Evolutionary conservation across 176 grass and related monocot species (phyloP).

Genomic region (Pharus latifolius): DNA sequence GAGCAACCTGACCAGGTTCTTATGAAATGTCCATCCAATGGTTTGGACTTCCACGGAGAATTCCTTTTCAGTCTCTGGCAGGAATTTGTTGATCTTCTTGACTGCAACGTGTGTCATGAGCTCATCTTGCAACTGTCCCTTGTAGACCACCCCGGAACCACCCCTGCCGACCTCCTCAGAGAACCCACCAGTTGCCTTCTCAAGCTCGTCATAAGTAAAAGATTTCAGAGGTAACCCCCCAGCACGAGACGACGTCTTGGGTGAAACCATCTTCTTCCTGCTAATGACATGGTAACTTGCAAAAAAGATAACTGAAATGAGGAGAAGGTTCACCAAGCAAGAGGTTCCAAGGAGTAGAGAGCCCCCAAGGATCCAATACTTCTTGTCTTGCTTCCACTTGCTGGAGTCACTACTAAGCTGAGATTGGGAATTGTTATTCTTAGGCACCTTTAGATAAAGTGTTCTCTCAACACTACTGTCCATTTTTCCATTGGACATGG

Average conservation of each 20-base stretch:
- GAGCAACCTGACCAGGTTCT: conserved; percentile 22
- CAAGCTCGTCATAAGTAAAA: conserved; percentile 32
- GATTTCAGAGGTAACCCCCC: conserved; percentile 1
- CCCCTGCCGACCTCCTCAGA: conserved; percentile 21
- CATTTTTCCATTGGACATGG: conserved; percentile 12
- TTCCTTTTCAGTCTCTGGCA: conserved; percentile 3
- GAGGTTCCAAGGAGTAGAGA: background rate
- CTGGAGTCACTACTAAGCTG: background rate
- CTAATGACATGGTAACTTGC: background rate
- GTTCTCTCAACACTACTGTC: background rate
- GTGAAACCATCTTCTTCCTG: background rate
- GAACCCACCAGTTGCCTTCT: conserved; percentile 26
- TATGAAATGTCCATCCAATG: conserved; percentile 30
- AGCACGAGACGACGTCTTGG: background rate
- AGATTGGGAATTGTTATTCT: background rate
- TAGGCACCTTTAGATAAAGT: conserved; percentile 17
- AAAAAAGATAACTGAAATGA: background rate
- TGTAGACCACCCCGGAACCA: conserved; percentile 24
- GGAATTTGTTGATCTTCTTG: conserved; percentile 24
- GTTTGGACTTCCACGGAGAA: conserved; percentile 11
- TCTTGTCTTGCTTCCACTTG: background rate
- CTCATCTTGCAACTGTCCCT: conserved; percentile 3
- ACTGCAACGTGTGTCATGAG: background rate
- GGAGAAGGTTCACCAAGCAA: background rate
- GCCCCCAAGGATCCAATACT: background rate